phyloP scores from a whole-genome alignment of 2,329 filamentous ascomycete genomes.

The Alternaria viburni region DNA sequence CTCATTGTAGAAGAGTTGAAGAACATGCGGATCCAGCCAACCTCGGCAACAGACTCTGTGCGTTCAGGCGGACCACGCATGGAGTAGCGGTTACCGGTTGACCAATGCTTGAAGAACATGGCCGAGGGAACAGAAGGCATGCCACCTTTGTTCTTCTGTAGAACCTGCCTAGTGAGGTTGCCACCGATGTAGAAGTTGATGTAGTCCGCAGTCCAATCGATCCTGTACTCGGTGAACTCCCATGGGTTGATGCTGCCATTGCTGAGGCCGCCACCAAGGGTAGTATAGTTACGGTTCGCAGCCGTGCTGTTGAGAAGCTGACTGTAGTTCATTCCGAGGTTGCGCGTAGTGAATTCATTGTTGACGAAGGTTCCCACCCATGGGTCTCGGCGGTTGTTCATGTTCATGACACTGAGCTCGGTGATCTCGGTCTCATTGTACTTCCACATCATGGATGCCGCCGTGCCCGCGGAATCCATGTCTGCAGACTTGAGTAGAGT shows the following conservation, averaged over 20 bases:
- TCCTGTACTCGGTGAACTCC: slow-evolving; percentile 55
- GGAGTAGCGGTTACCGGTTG: slow-evolving; percentile 52
- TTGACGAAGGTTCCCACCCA: slow-evolving; percentile 50
- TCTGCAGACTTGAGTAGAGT: slow-evolving; percentile 51
- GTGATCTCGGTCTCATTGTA: slow-evolving; percentile 54
- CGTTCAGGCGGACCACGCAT: slow-evolving; percentile 54
- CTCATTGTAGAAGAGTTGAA: slow-evolving; percentile 57
- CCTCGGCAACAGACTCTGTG: slow-evolving; percentile 49
- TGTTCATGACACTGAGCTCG: slow-evolving; percentile 56
- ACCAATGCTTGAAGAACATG: slow-evolving; percentile 58
- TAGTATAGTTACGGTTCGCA: slow-evolving; percentile 49
- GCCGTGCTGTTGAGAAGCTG: slow-evolving; percentile 35
- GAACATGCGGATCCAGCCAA: slow-evolving; percentile 57
- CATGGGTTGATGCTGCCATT: slow-evolving; percentile 49
- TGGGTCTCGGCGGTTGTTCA: slow-evolving; percentile 46
- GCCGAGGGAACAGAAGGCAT: slow-evolving; percentile 53
- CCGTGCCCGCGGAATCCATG: slow-evolving; percentile 47
- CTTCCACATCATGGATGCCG: slow-evolving; percentile 55
- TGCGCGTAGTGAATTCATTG: slow-evolving; percentile 47
- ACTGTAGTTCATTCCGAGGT: slow-evolving; percentile 52
- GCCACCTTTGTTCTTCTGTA: slow-evolving; percentile 38
- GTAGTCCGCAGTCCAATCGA: slow-evolving; percentile 56
- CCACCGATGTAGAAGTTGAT: slow-evolving; percentile 54
- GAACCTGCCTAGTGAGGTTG: slow-evolving; percentile 43
- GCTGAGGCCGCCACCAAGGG: slow-evolving; percentile 32